Conservation (phyloP, 2,329 filamentous ascomycete species). For the Pyrenochaeta sp. region DNA sequence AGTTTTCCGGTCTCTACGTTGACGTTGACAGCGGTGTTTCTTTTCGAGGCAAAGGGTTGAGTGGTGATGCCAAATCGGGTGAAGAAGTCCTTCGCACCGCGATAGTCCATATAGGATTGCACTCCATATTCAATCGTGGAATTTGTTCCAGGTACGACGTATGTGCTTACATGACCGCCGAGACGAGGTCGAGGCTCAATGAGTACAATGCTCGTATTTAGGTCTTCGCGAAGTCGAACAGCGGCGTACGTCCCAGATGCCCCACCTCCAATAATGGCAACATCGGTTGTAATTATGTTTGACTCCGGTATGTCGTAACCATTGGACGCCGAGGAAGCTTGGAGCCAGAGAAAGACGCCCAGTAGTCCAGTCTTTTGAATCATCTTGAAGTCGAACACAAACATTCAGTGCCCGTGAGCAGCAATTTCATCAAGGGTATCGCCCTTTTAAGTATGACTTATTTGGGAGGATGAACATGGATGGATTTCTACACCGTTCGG, state of each 20-base stretch:
- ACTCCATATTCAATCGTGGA: slow-evolving; percentile 49
- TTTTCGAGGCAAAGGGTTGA: slow-evolving; percentile 3
- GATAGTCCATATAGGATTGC: slow-evolving; percentile 50
- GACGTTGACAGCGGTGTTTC: slow-evolving; percentile 28
- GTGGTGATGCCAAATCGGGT: slow-evolving; percentile 50
- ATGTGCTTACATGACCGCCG: slow-evolving; percentile 61
- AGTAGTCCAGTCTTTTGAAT: no score
- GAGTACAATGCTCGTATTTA: slow-evolving; percentile 51
- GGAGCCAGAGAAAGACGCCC: no score
- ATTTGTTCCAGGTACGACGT: slow-evolving; percentile 48
- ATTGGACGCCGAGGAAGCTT: no score
- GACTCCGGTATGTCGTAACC: no score
- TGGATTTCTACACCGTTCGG: no score
- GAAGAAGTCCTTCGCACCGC: slow-evolving; percentile 55
- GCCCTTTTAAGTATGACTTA: no score
- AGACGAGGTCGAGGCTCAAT: slow-evolving; percentile 51
- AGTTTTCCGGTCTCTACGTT: slow-evolving; percentile 41
- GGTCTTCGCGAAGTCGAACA: slow-evolving; percentile 50
- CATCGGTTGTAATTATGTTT: slow-evolving; percentile 26
- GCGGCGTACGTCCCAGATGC: slow-evolving; percentile 54
- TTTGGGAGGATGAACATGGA: no score
- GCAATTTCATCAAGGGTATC: no score
- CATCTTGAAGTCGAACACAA: no score
- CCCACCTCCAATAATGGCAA: slow-evolving; percentile 55
- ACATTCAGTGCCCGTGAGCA: no score